A percentile compares a stretch with the other conserved stretches of the same genome.
phyloP scores from a whole-genome alignment of 192 early-diverging fungal species.

The Coemansia aciculifera region DNA sequence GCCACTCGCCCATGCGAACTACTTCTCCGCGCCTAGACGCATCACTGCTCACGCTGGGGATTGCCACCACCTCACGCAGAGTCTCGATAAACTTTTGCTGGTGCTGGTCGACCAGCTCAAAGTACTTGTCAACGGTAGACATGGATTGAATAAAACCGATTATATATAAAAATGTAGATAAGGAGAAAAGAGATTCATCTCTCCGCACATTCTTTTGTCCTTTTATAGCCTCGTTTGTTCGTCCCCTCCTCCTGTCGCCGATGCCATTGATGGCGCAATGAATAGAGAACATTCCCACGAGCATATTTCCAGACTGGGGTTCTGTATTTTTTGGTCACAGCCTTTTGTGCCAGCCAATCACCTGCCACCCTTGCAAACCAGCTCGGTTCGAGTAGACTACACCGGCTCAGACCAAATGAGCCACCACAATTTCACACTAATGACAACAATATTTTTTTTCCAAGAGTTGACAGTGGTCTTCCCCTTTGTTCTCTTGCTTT shows the following conservation, averaged over 20 bases:
- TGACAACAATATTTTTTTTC: neutral
- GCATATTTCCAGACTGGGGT: neutral
- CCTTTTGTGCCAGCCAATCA: too few relatives aligned
- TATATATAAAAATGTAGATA: neutral
- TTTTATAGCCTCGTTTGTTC: neutral
- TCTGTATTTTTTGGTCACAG: too few relatives aligned
- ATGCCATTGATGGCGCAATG: neutral
- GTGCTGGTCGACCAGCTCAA: slow-evolving; percentile 74
- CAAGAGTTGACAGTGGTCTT: neutral
- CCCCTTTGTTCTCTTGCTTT: neutral
- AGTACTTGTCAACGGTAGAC: slow-evolving; percentile 61
- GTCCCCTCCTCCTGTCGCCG: neutral
- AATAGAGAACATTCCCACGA: neutral
- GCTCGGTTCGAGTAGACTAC: neutral
- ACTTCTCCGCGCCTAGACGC: slow-evolving; percentile 76
- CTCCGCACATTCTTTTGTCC: neutral
- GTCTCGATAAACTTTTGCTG: slow-evolving; percentile 79
- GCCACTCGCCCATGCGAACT: slow-evolving; percentile 87
- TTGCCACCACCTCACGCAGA: slow-evolving; percentile 85
- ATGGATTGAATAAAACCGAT: slow-evolving; percentile 16
- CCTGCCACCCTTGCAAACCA: neutral
- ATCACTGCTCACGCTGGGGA: slow-evolving; percentile 81
- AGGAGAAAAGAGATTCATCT: neutral
- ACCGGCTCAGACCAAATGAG: neutral
- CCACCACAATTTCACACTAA: neutral